Evolutionary conservation across 345 rosid genomes (phyloP), one percentile per base, ranked within the genome.

Genomic region (Hevea brasiliensis): DNA sequence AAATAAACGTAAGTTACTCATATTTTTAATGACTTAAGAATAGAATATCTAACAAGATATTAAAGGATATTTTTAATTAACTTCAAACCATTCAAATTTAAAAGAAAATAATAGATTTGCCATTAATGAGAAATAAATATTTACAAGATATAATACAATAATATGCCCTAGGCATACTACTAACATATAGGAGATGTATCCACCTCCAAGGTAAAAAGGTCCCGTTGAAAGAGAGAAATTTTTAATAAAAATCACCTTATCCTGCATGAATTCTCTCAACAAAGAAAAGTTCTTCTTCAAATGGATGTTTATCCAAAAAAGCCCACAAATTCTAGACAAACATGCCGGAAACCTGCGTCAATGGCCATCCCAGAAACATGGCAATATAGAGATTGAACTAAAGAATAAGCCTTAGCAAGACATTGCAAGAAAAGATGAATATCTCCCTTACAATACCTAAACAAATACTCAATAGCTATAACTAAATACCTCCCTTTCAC

Each of bases 311-410:
- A n/a, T n/a, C n/a, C n/a, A n/a, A 64, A 42, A 42, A 64, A 44
- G 2, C 53, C 68, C 21, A 8, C 51, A 21, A 42, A 23, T 42
- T 64, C 68, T 0, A 35, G 68, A 23, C 53, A 44, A n/a, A 64
- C 35, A 11, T 44, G 68, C 68, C 68, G 44, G 6, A 64, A 64
- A 11, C 68, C 68, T 64, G 8, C 15, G n/a, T 64, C 53, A 13
- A n/a, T n/a, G n/a, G n/a, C n/a, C n/a, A n/a, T n/a, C n/a, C n/a
- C n/a, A n/a, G n/a, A n/a, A n/a, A n/a, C n/a, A n/a, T n/a, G n/a
- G n/a, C n/a, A n/a, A n/a, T n/a, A n/a, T n/a, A n/a, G n/a, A n/a
- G n/a, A n/a, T n/a, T n/a, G n/a, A n/a, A n/a, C n/a, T n/a, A n/a
- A n/a, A n/a, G n/a, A n/a, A n/a, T n/a, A n/a, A n/a, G n/a, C n/a